phyloP scores from a whole-genome alignment of 495 filamentous ascomycete species.

The Trypethelium eluteriae region DNA sequence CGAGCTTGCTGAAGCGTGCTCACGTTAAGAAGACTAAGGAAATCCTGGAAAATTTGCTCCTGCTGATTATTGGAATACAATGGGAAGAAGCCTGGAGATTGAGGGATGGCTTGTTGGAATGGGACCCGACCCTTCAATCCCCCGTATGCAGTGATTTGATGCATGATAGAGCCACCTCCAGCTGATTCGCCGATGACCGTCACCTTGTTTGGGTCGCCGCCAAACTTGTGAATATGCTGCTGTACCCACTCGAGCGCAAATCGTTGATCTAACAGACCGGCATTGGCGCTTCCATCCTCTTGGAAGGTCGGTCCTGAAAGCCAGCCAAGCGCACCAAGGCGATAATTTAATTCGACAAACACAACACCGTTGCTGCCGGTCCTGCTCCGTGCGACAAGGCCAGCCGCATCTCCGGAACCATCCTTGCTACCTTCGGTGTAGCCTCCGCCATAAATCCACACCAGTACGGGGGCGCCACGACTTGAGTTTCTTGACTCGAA shows the following conservation, averaged over 20 bases:
- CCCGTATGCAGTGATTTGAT: constrained; percentile 51
- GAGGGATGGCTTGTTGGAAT: constrained; percentile 37
- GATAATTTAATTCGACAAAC: constrained; percentile 33
- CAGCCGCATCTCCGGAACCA: constrained; percentile 28
- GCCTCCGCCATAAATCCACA: constrained; percentile 35
- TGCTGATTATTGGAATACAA: constrained; percentile 34
- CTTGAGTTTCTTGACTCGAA: constrained; percentile 23
- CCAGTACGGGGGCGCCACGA: constrained; percentile 31
- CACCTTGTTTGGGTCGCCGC: constrained; percentile 56
- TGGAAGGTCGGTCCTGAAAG: constrained; percentile 42
- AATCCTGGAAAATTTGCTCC: constrained; percentile 40
- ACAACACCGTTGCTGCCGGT: constrained; percentile 21
- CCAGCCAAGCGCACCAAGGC: constrained; percentile 60
- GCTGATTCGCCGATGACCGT: constrained; percentile 64
- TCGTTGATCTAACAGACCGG: constrained; percentile 59
- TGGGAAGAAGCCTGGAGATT: constrained; percentile 44
- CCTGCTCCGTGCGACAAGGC: constrained; percentile 24
- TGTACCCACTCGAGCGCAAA: constrained; percentile 68
- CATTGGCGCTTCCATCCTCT: constrained; percentile 49
- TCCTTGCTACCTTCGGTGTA: constrained; percentile 31
- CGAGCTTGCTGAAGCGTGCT: constrained; percentile 45
- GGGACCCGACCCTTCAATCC: constrained; percentile 30
- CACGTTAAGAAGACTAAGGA: constrained; percentile 44
- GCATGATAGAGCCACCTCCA: constrained; percentile 57
- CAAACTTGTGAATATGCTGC: constrained; percentile 58